A percentile compares a stretch with the other conserved stretches of the same genome.
phyloP scores from a whole-genome alignment of 2,329 filamentous ascomycete genomes.

The Neonectria faginata region DNA sequence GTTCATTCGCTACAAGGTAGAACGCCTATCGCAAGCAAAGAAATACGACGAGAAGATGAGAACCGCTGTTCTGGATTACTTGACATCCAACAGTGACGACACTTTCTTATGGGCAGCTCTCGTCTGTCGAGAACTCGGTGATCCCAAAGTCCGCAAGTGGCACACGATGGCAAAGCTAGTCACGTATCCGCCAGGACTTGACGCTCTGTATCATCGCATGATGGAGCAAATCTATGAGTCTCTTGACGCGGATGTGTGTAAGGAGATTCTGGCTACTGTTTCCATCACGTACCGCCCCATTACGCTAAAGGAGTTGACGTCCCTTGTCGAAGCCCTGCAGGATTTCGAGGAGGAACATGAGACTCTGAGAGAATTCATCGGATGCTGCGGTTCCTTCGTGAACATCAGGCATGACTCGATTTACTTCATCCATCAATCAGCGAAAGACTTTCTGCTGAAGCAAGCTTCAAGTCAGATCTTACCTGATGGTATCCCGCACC shows the following conservation, averaged over 20 bases:
- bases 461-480: conserved; percentile 44
- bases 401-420: conserved; percentile 46
- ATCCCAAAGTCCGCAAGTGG: conserved; percentile 5
- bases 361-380: conserved; percentile 45
- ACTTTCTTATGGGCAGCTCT: conserved; percentile 50
- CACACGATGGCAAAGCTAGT: conserved; percentile 36
- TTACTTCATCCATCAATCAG: conserved; percentile 57
- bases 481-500: conserved; percentile 40
- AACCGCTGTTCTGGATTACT: conserved; percentile 20
- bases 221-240: conserved; percentile 47
- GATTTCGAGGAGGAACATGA: conserved; percentile 24
- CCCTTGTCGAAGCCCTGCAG: conserved; percentile 33
- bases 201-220: conserved; percentile 54
- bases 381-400: conserved; percentile 54
- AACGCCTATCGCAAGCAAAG: conserved; percentile 40
- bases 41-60: conserved; percentile 23
- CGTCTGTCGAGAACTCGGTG: conserved; percentile 34
- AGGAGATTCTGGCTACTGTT: conserved; percentile 49
- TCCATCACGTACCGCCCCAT: conserved; percentile 52
- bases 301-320: conserved; percentile 48
- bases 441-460: conserved; percentile 55
- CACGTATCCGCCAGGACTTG: conserved; percentile 49
- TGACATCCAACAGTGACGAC: conserved; percentile 49
- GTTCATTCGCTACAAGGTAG: conserved; percentile 54
- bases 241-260: conserved; percentile 48